Evolutionary conservation across 805 yeast genomes (phyloP), one percentile per base, ranked within the genome.

Genomic region (Wickerhamiella siamensis): DNA sequence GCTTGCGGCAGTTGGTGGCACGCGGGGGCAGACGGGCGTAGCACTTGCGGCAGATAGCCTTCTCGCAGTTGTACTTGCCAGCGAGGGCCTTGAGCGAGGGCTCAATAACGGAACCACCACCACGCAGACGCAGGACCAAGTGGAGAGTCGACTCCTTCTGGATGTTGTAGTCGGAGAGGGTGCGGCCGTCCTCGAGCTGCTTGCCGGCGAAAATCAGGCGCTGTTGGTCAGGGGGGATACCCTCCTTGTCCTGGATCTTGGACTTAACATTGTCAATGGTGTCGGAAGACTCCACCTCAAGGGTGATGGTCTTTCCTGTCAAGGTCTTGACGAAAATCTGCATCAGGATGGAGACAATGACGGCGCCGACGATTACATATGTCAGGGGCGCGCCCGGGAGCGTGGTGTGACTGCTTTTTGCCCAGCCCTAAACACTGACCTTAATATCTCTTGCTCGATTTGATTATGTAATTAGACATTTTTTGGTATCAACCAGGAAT

Each of bases 1-100:
- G 86, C 97, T 91, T 91, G 79, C 98, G 86, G 81, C 98, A 91
- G 95, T 91, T 91, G 73, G 97, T 91, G 63, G 98, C 98, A 83
- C 97, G 93, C 74, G 98, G 95, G 67, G 98, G 98, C 67, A 91
- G 87, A 79, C 98, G 91, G 63, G 98, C 96, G 81, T 91, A 91
- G 78, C 98, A 91, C 71, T 87, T 83, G 75, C 98, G 93, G 80
- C 98, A 91, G 70, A 91, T 88, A 57, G 95, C 70, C 75, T 91
- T 91, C 58, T 91, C 98, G 79, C 97, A 91, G 94, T 91, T 91
- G 88, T 82, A 91, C 76, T 91, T 91, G 67, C 96, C 83, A 71
- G 98, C 98, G 65, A 91, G 79, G 62, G 88, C 95, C 77, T 88
- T 91, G 65, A 91, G 80, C 63, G 96, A 86, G 75, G 98, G 98